Percentiles rank a stretch among this genome's conserved stretches.
Evolutionary conservation across 331 rosid species (phyloP).

Genomic region (Acacia pycnantha): DNA sequence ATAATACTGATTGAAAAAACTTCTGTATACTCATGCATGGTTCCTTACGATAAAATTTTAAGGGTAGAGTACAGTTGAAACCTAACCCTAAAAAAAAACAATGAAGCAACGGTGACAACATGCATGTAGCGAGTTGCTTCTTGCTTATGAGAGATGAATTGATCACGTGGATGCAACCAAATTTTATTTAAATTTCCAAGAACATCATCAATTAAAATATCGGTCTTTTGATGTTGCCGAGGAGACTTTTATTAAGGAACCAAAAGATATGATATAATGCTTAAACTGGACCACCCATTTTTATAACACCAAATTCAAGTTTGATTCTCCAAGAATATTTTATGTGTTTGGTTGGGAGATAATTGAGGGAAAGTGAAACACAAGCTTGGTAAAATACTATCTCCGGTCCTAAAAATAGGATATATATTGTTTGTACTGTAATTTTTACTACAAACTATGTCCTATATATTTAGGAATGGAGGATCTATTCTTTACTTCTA

Average conservation of each 20-base stretch:
- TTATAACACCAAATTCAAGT: neutral
- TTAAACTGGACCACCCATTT: neutral
- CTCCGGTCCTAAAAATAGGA: no score
- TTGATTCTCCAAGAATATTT: neutral
- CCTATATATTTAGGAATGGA: no score
- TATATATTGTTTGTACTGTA: no score
- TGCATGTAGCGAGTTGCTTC: neutral
- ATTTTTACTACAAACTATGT: no score
- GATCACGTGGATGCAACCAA: constrained; percentile 33
- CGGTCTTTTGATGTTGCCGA: constrained; percentile 23
- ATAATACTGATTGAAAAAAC: no score
- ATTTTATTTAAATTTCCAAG: neutral
- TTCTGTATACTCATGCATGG: no score
- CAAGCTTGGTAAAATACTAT: neutral
- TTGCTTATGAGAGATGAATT: neutral
- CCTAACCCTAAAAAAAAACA: no score
- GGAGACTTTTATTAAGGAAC: constrained; percentile 11
- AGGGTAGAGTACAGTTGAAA: no score
- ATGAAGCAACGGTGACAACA: neutral
- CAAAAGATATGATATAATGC: neutral
- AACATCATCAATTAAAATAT: neutral
- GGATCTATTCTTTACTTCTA: neutral
- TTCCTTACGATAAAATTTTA: no score
- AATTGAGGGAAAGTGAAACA: neutral
- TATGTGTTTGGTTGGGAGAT: neutral